Conservation (phyloP, 129 eudicot genomes). For the Smallanthus sonchifolius region DNA sequence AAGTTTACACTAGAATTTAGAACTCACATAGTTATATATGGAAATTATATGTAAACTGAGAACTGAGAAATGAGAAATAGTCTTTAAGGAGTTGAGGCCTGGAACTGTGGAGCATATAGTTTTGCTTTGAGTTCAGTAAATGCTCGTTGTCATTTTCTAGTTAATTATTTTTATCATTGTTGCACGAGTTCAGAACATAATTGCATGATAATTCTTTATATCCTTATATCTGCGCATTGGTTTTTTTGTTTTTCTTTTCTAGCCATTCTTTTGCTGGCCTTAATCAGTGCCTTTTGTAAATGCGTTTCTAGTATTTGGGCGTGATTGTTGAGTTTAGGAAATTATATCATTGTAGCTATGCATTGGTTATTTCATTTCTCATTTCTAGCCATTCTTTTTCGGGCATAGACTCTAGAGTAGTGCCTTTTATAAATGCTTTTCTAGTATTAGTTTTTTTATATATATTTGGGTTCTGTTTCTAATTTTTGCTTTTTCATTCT, state of each 20-base stretch:
- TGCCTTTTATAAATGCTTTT: neutral
- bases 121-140: no score
- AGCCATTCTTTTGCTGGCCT: neutral
- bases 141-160: no score
- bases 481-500: constrained; percentile 29
- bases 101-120: no score
- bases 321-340: neutral
- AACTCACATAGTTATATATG: no score
- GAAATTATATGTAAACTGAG: no score
- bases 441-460: neutral
- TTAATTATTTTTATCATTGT: no score
- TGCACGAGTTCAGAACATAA: no score
- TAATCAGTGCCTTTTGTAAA: neutral
- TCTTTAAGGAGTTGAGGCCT: no score
- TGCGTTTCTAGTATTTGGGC: neutral
- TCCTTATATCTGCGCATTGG: neutral
- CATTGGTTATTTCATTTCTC: neutral
- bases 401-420: neutral
- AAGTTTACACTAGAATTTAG: no score
- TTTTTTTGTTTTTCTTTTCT: neutral
- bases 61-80: no score
- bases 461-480: neutral
- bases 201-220: no score
- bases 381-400: neutral
- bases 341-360: neutral